phyloP scores from a whole-genome alignment of 768 basidiomycete species.

The Sutorius australiensis region DNA sequence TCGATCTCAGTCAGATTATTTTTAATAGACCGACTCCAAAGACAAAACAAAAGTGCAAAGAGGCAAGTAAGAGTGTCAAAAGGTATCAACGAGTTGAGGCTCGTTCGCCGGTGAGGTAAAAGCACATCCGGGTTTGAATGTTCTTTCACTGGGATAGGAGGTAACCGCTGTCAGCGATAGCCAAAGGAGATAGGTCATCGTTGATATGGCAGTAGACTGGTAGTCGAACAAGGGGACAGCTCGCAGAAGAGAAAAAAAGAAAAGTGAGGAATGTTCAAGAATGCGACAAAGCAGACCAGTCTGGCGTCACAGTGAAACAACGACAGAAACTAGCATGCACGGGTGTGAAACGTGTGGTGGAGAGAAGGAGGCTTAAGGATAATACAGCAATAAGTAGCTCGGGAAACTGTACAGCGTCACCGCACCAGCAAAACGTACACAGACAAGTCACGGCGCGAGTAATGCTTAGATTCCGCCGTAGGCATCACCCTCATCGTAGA shows the following conservation, averaged over 20 bases:
- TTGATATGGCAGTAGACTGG: not conserved
- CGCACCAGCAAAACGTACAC: constrained; percentile 11
- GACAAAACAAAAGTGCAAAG: not conserved
- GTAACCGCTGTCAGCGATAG: not conserved
- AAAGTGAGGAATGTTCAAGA: not conserved
- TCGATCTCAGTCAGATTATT: not conserved
- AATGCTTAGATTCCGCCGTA: constrained; percentile 59
- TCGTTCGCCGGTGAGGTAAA: constrained; percentile 32
- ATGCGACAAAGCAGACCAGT: constrained; percentile 26
- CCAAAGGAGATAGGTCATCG: not conserved
- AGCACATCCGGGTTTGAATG: constrained; percentile 19
- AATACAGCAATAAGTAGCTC: constrained; percentile 25
- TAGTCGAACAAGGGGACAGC: constrained; percentile 12
- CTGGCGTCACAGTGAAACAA: constrained; percentile 22
- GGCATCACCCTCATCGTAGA: constrained; percentile 63
- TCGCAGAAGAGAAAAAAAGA: not conserved
- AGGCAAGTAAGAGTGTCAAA: not conserved
- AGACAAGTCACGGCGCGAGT: not conserved
- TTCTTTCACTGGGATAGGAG: constrained; percentile 15
- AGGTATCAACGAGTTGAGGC: constrained; percentile 37
- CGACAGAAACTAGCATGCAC: constrained; percentile 24
- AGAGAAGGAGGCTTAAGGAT: constrained; percentile 11
- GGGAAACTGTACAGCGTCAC: constrained; percentile 20
- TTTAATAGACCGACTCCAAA: no score
- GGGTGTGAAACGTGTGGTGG: not conserved